Conservation (phyloP, 495 filamentous ascomycete species). For the Polyplosphaeria fusca region DNA sequence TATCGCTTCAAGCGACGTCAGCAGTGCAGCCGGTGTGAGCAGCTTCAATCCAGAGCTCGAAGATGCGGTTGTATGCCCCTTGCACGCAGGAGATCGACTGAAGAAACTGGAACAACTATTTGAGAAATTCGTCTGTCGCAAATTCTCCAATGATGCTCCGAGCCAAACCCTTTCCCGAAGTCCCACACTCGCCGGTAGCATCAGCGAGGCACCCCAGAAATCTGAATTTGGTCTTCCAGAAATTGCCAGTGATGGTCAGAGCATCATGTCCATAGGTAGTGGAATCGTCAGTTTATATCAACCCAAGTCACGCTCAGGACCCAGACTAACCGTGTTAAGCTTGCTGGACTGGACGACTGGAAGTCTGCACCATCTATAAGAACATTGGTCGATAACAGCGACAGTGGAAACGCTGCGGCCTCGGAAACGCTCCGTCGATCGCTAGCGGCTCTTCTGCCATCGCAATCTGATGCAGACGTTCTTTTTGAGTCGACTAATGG, state of each 20-base stretch:
- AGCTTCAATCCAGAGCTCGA: background rate
- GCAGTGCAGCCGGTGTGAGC: background rate
- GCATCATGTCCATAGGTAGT: slow-evolving; percentile 17
- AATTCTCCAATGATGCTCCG: background rate
- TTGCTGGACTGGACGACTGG: slow-evolving; percentile 15
- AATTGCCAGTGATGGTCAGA: slow-evolving; percentile 17
- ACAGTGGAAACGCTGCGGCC: background rate
- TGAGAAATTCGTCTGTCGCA: slow-evolving; percentile 29
- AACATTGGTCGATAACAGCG: slow-evolving; percentile 17
- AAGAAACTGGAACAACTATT: slow-evolving; percentile 26
- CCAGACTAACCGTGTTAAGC: slow-evolving; percentile 6
- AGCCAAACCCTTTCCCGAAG: background rate
- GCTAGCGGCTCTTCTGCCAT: slow-evolving; percentile 23
- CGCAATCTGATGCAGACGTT: slow-evolving; percentile 24
- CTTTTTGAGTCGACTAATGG: slow-evolving; percentile 26
- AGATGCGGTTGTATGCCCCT: slow-evolving; percentile 6
- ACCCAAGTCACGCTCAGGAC: too few species aligned
- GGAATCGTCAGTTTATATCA: slow-evolving; percentile 7
- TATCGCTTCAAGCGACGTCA: background rate
- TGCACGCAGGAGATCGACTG: slow-evolving; percentile 14
- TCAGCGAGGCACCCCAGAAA: background rate
- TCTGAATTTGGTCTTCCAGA: slow-evolving; percentile 11
- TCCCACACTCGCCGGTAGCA: background rate
- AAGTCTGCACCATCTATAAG: slow-evolving; percentile 15
- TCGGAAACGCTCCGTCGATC: slow-evolving; percentile 11